Evolutionary conservation across 441 rosid species (phyloP), one percentile per base, ranked within the genome.

Genomic region (Pelargonium australe): DNA sequence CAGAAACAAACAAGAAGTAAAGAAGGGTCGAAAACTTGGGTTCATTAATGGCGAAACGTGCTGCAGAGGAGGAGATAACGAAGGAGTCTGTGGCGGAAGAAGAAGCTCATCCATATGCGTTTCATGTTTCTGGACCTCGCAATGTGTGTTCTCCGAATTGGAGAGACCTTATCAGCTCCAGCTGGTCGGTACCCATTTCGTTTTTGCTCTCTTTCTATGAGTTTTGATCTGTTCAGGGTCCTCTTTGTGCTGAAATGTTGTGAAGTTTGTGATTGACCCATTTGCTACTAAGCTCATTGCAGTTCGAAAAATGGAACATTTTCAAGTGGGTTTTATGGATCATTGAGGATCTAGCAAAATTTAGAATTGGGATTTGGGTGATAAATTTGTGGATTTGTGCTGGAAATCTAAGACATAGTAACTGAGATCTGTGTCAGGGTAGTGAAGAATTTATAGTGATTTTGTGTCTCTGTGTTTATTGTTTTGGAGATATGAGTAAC

Each of bases 81-180:
- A 57, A 57, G 28, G 62, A 57, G 62, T 20, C 62, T 57, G 62
- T 16, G 62, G 62, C 28, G 23, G 62, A 7, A 57, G 62, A 57
- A 8, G 62, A 17, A 57, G 62, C 62, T 57, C 62, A 57, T 28
- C 62, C 62, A 17, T 57, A 57, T 57, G 62, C 62, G 62, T 57
- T 57, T 16, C 62, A 57, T 57, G 62, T 57, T 6, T 57, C 62
- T 57, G 62, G 62, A 23, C 62, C 62, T 57, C 62, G 62, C 25
- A 57, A 57, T 57, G 62, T 89, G 0, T 82, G 88, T 81, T 79
- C 89, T 66, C 96, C 95, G 57, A 91, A 87, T 57, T 91, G 97
- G 99, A 86, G 95, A 83, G 99, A 94, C 68, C 90, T 91, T 70
- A 83, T 91, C 71, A 85, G 49, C 76, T 94, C 96, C 13, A 91